Percentiles rank a stretch among this genome's conserved stretches.
Evolutionary conservation across 139 green algal species (phyloP).

Genomic region (Diplosphaera chodatii): DNA sequence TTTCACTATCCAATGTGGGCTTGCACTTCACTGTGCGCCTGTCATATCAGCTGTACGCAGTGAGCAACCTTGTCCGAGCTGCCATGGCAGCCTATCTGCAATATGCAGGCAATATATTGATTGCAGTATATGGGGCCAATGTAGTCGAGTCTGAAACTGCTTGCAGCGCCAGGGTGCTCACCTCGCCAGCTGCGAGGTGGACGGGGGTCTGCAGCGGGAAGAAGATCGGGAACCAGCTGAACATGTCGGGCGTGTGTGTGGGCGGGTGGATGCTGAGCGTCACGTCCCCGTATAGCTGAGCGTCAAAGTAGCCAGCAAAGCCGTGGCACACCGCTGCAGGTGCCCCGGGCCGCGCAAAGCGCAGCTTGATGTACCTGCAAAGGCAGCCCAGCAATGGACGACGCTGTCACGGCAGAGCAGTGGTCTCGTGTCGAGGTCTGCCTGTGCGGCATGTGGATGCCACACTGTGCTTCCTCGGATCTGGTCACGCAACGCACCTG

Average conservation of each 20-base stretch:
- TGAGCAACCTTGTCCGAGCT: too few species aligned
- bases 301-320: conserved; percentile 96
- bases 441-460: too few species aligned
- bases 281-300: conserved; percentile 80
- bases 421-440: too few species aligned
- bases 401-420: too few species aligned
- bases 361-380: conserved; percentile 41
- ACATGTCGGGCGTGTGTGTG: conserved; percentile 88
- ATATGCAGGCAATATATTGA: too few species aligned
- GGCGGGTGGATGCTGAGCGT: conserved; percentile 81
- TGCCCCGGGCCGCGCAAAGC: conserved; percentile 43
- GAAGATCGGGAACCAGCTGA: conserved; percentile 95
- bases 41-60: too few species aligned
- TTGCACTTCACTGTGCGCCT: not conserved
- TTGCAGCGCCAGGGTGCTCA: too few species aligned
- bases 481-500: conserved; percentile 9
- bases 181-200: conserved; percentile 43
- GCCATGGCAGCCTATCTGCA: too few species aligned
- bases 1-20: not conserved
- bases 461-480: too few species aligned
- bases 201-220: conserved; percentile 85
- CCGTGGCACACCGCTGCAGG: conserved; percentile 68
- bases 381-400: too few species aligned
- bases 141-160: too few species aligned
- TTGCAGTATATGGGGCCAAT: too few species aligned